A percentile compares a stretch with the other conserved stretches of the same genome.
phyloP scores from a whole-genome alignment of 2,329 filamentous ascomycete genomes.

The Orbilia oligospora region DNA sequence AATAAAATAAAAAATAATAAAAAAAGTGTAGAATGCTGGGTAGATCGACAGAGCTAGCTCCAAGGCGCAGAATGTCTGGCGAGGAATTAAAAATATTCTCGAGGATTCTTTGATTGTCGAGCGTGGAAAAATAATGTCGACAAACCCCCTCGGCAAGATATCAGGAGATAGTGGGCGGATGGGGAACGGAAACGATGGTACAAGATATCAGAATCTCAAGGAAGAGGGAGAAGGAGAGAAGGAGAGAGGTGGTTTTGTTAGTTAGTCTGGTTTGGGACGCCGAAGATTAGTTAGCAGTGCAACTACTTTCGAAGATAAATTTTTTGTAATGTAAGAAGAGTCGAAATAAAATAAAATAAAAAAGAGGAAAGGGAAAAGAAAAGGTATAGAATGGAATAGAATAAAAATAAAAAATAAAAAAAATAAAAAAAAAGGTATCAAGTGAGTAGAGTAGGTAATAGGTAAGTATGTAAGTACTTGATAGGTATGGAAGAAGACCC shows the following conservation, averaged over 20 bases:
- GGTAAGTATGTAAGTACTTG: background rate
- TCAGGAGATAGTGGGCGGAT: slow-evolving; percentile 34
- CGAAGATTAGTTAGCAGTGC: slow-evolving; percentile 24
- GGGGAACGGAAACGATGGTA: slow-evolving; percentile 32
- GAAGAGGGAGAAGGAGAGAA: slow-evolving; percentile 50
- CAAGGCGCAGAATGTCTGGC: slow-evolving; percentile 31
- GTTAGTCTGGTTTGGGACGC: slow-evolving; percentile 32
- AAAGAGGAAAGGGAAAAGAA: background rate
- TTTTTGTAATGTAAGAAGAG: no score
- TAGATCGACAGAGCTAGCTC: slow-evolving; percentile 57
- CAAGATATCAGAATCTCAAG: slow-evolving; percentile 36
- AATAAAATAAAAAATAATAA: no score
- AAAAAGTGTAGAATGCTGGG: no score
- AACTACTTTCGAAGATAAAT: no score
- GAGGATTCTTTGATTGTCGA: slow-evolving; percentile 31
- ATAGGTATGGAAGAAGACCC: no score
- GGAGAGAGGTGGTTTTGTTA: slow-evolving; percentile 36
- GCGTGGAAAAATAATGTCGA: slow-evolving; percentile 52
- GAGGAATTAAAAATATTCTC: slow-evolving; percentile 30
- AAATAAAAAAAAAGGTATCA: background rate
- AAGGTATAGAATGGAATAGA: slow-evolving; percentile 25
- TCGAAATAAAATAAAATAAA: background rate
- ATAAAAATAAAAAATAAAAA: background rate
- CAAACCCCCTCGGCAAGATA: slow-evolving; percentile 52
- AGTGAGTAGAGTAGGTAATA: background rate